Evolutionary conservation across 495 filamentous ascomycete species (phyloP).

Genomic region (Lasiosphaeria ovina): DNA sequence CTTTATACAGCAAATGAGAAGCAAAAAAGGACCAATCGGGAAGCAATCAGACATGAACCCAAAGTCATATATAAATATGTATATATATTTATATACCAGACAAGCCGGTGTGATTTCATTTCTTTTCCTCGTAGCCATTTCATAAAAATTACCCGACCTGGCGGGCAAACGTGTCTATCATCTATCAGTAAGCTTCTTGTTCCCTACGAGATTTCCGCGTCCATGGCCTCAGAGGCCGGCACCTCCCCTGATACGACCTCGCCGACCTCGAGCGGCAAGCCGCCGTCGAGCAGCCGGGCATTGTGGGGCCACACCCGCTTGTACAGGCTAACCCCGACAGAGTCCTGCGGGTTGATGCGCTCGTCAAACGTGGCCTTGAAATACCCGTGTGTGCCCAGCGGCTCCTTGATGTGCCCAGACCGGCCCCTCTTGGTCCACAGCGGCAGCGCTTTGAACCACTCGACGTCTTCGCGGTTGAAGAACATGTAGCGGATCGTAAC

Average conservation of each 20-base stretch:
- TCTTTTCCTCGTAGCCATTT: neutral
- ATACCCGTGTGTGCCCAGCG: constrained; percentile 94
- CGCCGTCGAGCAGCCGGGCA: constrained; percentile 52
- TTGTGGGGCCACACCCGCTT: constrained; percentile 86
- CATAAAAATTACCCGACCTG: neutral
- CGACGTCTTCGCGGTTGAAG: constrained; percentile 91
- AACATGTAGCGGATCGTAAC: constrained; percentile 99
- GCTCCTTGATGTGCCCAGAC: constrained; percentile 87
- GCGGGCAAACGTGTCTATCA: neutral
- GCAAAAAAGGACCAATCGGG: neutral
- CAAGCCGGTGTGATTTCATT: neutral
- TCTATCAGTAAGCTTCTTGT: neutral
- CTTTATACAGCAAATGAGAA: neutral
- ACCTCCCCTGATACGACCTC: constrained; percentile 8
- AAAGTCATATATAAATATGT: neutral
- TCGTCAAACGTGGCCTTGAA: constrained; percentile 99
- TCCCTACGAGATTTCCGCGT: constrained; percentile 31
- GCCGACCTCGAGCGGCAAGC: constrained; percentile 29
- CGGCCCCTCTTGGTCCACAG: constrained; percentile 90
- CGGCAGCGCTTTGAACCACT: constrained; percentile 94
- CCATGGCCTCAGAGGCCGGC: constrained; percentile 34
- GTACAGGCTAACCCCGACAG: constrained; percentile 87
- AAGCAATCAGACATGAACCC: too few relatives aligned
- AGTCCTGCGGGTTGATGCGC: constrained; percentile 90
- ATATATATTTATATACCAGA: neutral